Percentiles rank a stretch among this genome's conserved stretches.
Evolutionary conservation across 345 rosid species (phyloP).

Genomic region (Eutrema japonicum): DNA sequence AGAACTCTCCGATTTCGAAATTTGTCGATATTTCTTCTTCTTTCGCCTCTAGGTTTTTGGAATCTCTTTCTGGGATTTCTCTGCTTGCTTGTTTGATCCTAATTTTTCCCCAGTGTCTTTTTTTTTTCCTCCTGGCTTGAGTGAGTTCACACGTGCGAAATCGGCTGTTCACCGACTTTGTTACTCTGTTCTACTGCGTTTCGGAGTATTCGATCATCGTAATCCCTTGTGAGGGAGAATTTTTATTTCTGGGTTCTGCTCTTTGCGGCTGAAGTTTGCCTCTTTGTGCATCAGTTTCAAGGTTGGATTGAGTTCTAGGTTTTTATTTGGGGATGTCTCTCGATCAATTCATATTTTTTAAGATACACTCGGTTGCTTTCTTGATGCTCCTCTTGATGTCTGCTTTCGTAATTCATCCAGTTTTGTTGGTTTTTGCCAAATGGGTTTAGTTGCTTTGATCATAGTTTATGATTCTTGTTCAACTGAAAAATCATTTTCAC

Average conservation of each 20-base stretch:
- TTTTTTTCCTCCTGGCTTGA: slow-evolving; percentile 8
- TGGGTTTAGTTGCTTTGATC: slow-evolving; percentile 16
- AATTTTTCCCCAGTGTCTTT: not conserved
- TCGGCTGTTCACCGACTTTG: slow-evolving; percentile 32
- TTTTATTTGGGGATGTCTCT: slow-evolving; percentile 21
- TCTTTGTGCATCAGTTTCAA: slow-evolving; percentile 28
- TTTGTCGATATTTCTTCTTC: slow-evolving; percentile 20
- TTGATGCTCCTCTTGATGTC: slow-evolving; percentile 5
- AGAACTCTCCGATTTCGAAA: slow-evolving; percentile 14
- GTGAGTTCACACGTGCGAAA: slow-evolving; percentile 49
- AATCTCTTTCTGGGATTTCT: slow-evolving; percentile 23
- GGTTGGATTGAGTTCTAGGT: slow-evolving; percentile 35
- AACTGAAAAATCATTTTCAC: not conserved
- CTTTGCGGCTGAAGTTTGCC: slow-evolving; percentile 29
- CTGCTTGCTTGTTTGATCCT: slow-evolving; percentile 11
- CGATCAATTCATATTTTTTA: not conserved
- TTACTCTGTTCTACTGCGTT: slow-evolving; percentile 36
- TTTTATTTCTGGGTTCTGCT: slow-evolving; percentile 8
- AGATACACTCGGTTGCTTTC: slow-evolving; percentile 11
- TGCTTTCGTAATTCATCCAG: slow-evolving; percentile 6
- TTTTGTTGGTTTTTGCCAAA: slow-evolving; percentile 19
- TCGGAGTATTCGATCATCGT: slow-evolving; percentile 28
- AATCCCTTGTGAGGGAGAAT: not conserved
- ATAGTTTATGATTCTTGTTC: slow-evolving; percentile 10
- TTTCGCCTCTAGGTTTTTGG: slow-evolving; percentile 2